These are phyloP conservation scores for Cercospora nicotianae DNA, from an alignment of 2,329 filamentous ascomycete genomes.

Conservation along the genomic window DNA sequence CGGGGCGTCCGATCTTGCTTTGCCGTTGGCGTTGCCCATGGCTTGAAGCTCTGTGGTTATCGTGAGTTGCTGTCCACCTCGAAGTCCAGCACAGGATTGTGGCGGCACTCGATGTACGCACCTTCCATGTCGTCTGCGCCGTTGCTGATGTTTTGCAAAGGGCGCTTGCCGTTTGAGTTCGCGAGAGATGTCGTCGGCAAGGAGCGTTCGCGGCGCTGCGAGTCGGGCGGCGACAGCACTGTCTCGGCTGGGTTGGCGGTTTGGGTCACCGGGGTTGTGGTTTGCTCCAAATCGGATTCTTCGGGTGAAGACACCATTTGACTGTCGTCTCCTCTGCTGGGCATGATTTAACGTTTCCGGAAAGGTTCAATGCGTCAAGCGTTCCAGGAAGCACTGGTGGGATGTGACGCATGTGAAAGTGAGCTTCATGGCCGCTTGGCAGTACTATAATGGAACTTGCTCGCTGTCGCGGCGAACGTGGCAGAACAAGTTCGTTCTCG, in stretches of 20 bases:
- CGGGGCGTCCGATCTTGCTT: conserved; percentile 24
- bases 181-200: conserved; percentile 30
- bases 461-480: neutral
- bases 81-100: neutral
- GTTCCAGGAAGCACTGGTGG: neutral
- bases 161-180: conserved; percentile 43
- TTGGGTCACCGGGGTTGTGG: conserved; percentile 46
- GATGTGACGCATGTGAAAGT: conserved; percentile 4
- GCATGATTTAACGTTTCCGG: conserved; percentile 34
- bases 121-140: conserved; percentile 34
- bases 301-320: conserved; percentile 52
- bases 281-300: conserved; percentile 32
- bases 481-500: neutral
- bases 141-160: conserved; percentile 39
- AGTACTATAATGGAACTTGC: neutral
- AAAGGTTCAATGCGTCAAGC: neutral
- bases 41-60: conserved; percentile 22
- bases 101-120: neutral
- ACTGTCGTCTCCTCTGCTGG: conserved; percentile 54
- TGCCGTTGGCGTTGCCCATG: conserved; percentile 29
- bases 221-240: conserved; percentile 58
- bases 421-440: conserved; percentile 1
- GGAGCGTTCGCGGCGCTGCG: conserved; percentile 42
- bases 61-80: neutral
- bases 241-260: conserved; percentile 36